These are phyloP conservation scores for Tothia fuscella DNA, from an alignment of 2,329 filamentous ascomycete genomes.

Conservation along the genomic window DNA sequence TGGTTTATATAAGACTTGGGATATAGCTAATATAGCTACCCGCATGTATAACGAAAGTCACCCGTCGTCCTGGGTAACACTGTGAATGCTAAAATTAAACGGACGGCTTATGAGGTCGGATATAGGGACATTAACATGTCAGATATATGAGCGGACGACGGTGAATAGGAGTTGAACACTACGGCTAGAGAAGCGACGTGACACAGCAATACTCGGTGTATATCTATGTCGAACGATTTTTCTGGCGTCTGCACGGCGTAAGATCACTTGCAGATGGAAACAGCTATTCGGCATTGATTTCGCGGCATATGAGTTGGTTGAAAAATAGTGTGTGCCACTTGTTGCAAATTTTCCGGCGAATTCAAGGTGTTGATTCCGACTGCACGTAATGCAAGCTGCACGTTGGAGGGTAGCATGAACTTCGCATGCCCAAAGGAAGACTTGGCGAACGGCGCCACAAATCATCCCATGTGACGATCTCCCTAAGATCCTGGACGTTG, in stretches of 20 bases:
- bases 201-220: not conserved
- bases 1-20: constrained; percentile 1
- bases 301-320: no score
- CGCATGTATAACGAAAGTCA: no score
- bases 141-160: constrained; percentile 1
- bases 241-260: not conserved
- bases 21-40: not conserved
- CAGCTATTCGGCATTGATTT: no score
- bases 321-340: no score
- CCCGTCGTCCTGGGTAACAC: not conserved
- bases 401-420: not conserved
- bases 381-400: not conserved
- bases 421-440: not conserved
- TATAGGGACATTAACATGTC: not conserved
- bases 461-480: not conserved
- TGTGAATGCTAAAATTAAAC: not conserved
- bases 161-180: not conserved
- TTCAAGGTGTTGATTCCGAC: not conserved
- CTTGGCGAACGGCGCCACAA: not conserved
- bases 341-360: not conserved
- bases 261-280: not conserved
- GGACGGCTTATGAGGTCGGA: not conserved
- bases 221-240: not conserved
- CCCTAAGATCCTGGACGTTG: not conserved
- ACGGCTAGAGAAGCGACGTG: not conserved